Conservation (phyloP, 2,329 filamentous ascomycete genomes). For the Penicillium sp. region DNA sequence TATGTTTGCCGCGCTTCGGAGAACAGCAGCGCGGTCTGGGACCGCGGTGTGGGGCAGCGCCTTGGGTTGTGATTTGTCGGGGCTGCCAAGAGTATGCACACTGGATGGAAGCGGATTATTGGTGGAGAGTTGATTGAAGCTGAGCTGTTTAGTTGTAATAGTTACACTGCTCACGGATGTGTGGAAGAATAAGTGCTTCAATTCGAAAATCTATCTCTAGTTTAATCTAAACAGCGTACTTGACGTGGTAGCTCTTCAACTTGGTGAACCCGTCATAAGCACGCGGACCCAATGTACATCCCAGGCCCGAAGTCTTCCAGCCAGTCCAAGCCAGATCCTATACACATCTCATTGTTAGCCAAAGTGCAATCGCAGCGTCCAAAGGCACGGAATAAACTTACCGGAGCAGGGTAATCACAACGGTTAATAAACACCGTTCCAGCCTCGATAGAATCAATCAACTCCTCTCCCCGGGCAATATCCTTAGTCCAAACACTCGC, state of each 20-base stretch:
- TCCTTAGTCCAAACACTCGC: conserved; percentile 95
- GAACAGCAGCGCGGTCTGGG: conserved; percentile 15
- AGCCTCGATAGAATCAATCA: conserved; percentile 77
- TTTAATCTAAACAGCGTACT: conserved; percentile 12
- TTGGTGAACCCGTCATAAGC: conserved; percentile 92
- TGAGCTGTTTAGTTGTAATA: neutral
- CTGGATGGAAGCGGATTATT: neutral
- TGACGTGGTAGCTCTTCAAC: conserved; percentile 90
- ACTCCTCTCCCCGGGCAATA: conserved; percentile 65
- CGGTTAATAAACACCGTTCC: conserved; percentile 93
- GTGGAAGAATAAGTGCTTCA: neutral
- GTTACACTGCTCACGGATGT: neutral
- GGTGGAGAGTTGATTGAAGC: neutral
- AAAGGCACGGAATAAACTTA: conserved; percentile 49
- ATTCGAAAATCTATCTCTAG: neutral
- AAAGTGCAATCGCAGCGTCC: too few relatives aligned
- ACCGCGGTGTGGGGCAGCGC: conserved; percentile 13
- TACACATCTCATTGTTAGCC: neutral
- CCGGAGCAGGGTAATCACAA: conserved; percentile 83
- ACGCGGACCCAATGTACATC: conserved; percentile 78
- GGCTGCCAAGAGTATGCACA: neutral
- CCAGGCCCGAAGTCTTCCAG: conserved; percentile 91
- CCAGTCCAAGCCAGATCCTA: conserved; percentile 88
- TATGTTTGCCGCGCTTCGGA: conserved; percentile 3
- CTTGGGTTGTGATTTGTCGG: neutral